phyloP scores from a whole-genome alignment of 2,329 filamentous ascomycete species.

The Aspergillus bombycis region DNA sequence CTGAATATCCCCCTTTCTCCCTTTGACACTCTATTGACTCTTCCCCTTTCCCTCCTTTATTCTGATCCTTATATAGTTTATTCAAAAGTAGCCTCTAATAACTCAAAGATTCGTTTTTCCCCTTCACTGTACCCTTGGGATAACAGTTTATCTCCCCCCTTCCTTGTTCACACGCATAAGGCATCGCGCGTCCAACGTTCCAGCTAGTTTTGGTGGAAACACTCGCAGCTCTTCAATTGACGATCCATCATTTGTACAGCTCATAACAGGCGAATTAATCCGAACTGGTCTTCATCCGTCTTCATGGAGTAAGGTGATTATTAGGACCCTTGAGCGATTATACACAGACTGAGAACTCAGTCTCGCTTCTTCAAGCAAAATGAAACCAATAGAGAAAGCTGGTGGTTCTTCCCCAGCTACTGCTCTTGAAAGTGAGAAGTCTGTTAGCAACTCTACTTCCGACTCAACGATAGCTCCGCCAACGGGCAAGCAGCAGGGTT shows the following conservation, averaged over 20 bases:
- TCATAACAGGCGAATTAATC: background rate
- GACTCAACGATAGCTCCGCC: constrained; percentile 25
- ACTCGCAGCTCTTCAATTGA: background rate
- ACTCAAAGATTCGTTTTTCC: background rate
- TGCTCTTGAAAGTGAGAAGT: constrained; percentile 20
- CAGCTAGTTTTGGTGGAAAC: background rate
- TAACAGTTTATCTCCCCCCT: background rate
- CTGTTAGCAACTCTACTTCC: constrained; percentile 22
- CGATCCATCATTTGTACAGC: no score
- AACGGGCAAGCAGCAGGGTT: constrained; percentile 23
- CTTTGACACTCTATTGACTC: background rate
- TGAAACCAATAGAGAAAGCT: constrained; percentile 7
- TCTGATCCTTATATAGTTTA: background rate
- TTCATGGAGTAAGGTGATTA: constrained; percentile 19
- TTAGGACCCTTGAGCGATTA: background rate
- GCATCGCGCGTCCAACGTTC: background rate
- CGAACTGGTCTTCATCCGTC: background rate
- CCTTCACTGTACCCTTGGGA: background rate
- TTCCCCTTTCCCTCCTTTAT: background rate
- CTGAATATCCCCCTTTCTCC: background rate
- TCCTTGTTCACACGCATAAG: background rate
- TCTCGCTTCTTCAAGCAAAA: background rate
- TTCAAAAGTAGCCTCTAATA: background rate
- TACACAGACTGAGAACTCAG: background rate
- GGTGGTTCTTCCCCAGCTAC: constrained; percentile 5